These are phyloP conservation scores for Cladosporium sp. DNA, from an alignment of 2,329 filamentous ascomycete genomes.

Conservation along the genomic window DNA sequence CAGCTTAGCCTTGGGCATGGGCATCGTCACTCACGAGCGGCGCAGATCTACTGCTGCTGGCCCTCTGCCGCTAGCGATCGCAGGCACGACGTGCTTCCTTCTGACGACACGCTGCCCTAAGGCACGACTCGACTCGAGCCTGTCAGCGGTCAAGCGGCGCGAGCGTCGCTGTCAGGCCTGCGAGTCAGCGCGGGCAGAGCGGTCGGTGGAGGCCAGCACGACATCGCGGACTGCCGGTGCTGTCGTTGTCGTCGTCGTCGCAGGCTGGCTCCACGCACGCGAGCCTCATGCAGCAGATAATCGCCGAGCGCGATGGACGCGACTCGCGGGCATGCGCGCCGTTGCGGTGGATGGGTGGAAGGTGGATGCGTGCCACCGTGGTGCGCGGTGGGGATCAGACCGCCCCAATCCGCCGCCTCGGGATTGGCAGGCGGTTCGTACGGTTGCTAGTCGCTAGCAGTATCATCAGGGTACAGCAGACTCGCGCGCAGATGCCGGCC, in stretches of 20 bases:
- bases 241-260: not conserved
- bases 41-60: conserved; percentile 6
- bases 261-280: not conserved
- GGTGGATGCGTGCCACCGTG: not conserved
- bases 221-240: not conserved
- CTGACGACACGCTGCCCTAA: not conserved
- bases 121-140: not conserved
- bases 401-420: conserved; percentile 3
- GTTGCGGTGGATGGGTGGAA: conserved; percentile 3
- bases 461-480: conserved; percentile 9
- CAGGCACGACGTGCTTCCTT: not conserved
- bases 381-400: not conserved
- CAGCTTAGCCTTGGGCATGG: not conserved
- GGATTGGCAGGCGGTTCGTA: not conserved
- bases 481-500: conserved; percentile 9
- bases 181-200: not conserved
- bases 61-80: not conserved
- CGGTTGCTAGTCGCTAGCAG: not conserved
- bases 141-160: not conserved
- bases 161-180: not conserved
- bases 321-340: conserved; percentile 1
- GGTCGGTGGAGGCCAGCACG: not conserved
- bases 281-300: conserved; percentile 5
- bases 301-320: conserved; percentile 3
- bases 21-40: conserved; percentile 1